phyloP scores from a whole-genome alignment of 768 basidiomycete species.

The Leccinum incarnatum region DNA sequence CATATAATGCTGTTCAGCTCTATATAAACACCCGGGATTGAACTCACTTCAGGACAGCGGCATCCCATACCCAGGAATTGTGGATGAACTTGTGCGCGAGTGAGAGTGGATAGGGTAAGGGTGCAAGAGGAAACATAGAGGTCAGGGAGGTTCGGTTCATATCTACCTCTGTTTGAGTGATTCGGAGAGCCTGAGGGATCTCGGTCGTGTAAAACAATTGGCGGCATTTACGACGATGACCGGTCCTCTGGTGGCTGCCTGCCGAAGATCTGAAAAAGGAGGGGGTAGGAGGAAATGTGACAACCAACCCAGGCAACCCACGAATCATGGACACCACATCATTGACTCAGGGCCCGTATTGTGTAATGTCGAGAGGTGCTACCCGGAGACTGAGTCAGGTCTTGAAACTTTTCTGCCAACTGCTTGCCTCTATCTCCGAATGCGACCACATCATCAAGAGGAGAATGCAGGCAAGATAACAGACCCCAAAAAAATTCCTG shows the following conservation, averaged over 20 bases:
- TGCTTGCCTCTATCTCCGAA: neutral
- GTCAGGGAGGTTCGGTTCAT: neutral
- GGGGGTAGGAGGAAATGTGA: neutral
- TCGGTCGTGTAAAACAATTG: too few relatives aligned
- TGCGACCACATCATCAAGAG: neutral
- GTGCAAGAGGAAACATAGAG: neutral
- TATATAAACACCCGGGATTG: neutral
- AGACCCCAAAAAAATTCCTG: neutral
- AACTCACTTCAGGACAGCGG: neutral
- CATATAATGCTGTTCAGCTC: conserved; percentile 2
- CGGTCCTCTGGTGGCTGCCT: neutral
- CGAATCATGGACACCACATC: neutral
- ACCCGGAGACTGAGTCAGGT: neutral
- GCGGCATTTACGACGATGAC: neutral
- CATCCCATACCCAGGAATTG: neutral
- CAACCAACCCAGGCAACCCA: neutral
- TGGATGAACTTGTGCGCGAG: neutral
- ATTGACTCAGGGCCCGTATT: too few relatives aligned
- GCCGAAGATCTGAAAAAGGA: neutral
- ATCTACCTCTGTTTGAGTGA: too few relatives aligned
- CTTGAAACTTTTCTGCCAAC: neutral
- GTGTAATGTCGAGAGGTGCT: too few relatives aligned
- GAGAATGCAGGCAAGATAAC: neutral
- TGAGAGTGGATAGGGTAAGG: neutral
- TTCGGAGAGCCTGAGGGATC: too few relatives aligned